Base-by-base conservation (phyloP, 202 grass and related monocot genomes). In the Zizania palustris region DNA sequence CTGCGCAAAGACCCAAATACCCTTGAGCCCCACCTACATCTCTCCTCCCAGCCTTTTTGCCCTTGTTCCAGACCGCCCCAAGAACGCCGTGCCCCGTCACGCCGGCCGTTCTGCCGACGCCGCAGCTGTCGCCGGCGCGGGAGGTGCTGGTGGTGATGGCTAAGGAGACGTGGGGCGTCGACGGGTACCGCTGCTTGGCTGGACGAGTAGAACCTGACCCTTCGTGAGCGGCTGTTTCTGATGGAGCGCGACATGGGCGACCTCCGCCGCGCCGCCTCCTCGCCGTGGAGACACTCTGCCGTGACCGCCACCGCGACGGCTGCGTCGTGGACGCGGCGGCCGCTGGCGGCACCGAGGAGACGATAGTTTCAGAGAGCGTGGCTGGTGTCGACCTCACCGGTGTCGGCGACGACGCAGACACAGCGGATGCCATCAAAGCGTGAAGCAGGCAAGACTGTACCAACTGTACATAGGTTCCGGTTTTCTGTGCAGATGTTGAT, bases 141-240 rank as follows among this genome's bases (percentile, higher is more conserved):
- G 95, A 98, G 87, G 95, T 89, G 80, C 80, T 98, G 73, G 88
- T 90, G 60, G 95, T 95, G 87, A 98, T 98, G 95, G 95, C 92
- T 39, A 92, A 94, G 91, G 91, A 98, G 88, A 87, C 87, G 67
- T 98, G 95, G 95, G 95, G 95, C 61, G 95, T 98, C 13, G 89
- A 98, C 74, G 91, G 95, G 14, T 98, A 98, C 59, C 57, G 77
- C 89, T 0, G 89, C 80, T 13, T 60, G 87, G 74, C 82, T 98
- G 55, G 87, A 89, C 84, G 91, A 98, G 87, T 89, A 95, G 78
- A 98, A 92, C 73, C 65, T 95, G 3, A 79, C 82, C 73, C 89
- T 98, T 7, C 93, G 87, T 51, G 87, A 81, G 79, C 80, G 87
- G n/a, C 80, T 98, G 37, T 92, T 81, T 80, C 79, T 92, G 11